phyloP scores from a whole-genome alignment of 139 green algal species.

The Picochlorum costavermella region DNA sequence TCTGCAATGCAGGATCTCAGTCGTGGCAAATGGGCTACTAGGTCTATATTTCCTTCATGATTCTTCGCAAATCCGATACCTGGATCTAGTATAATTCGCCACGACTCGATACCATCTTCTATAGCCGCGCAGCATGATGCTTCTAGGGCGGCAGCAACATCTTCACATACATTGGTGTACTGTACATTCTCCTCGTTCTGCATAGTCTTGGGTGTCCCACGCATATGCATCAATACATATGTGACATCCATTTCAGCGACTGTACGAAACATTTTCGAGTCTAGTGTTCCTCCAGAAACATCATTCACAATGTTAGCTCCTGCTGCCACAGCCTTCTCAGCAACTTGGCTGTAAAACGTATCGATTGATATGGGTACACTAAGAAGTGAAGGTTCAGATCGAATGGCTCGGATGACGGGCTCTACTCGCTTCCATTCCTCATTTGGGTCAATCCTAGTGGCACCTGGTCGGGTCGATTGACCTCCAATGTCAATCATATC shows the following conservation, averaged over 20 bases:
- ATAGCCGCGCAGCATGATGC: conserved; percentile 37
- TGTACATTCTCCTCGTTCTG: conserved; percentile 32
- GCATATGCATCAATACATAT: conserved; percentile 95
- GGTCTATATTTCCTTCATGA: conserved; percentile 41
- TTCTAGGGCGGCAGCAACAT: conserved; percentile 62
- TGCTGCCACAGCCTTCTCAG: conserved; percentile 49
- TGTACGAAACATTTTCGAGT: conserved; percentile 60
- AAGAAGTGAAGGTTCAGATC: conserved; percentile 19
- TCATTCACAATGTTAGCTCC: conserved; percentile 95
- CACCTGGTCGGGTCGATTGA: conserved; percentile 85
- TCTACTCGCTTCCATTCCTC: conserved; percentile 73
- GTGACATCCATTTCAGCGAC: conserved; percentile 71
- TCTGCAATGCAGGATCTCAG: conserved; percentile 35
- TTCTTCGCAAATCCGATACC: conserved; percentile 90
- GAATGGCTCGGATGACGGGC: conserved; percentile 61
- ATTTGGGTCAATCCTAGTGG: conserved; percentile 37
- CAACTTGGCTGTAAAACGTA: conserved; percentile 84
- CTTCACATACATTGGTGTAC: conserved; percentile 52
- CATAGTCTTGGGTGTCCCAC: conserved; percentile 81
- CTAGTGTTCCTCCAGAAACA: conserved; percentile 73
- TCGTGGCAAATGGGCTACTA: conserved; percentile 49
- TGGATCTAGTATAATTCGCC: conserved; percentile 80
- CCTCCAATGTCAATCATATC: conserved; percentile 89
- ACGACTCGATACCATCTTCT: conserved; percentile 66
- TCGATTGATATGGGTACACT: conserved; percentile 72